Base-by-base conservation (phyloP, 768 basidiomycete genomes). In the Tylopilus rubrobrunneus region DNA sequence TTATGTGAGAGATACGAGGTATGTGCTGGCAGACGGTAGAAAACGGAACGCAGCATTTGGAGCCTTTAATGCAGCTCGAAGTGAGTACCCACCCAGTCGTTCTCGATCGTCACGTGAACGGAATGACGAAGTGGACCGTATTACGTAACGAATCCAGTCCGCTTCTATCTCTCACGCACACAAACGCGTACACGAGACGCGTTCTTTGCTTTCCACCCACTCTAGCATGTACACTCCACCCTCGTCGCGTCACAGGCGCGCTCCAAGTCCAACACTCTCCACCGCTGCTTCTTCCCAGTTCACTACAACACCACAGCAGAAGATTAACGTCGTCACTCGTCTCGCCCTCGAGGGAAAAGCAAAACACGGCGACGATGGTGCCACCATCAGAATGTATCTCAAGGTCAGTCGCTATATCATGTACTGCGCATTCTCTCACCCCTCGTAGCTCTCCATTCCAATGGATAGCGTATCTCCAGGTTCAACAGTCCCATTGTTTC, bases 301-400 rank as follows among this genome's bases (percentile, higher is more conserved):
- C 39, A 78, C 76, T 0, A 71, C 78, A 10, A 72, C 68, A 23
- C 72, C 74, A 8, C 70, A 72, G 52, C 74, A 75, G 47, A 84
- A 79, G 63, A 62, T 84, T 48, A 88, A 87, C 63, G 73, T 90
- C 15, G 86, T 89, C 4, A 84, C 86, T 45, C 84, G 86, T 48
- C 77, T 90, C 31, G 83, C 82, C 23, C 81, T 91, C 46, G 86
- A 89, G 63, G 89, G 88, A 29, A 85, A 82, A 68, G 82, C 83
- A 21, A 85, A 81, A 68, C 78, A 79, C 51, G 81, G 78, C 2
- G 73, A 79, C 43, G 85, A 88, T 62, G 85, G 82, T 37, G 86
- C 81, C 34, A 73, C 80, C 17, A 79, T 91, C 48, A 84, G 77
- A 59, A 83, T 90, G 77, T 91, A 87, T 70, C 76, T 92, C 59